Evolutionary conservation across 345 rosid genomes (phyloP), one percentile per base, ranked within the genome.

Genomic region (Eucalyptus shirleyi): DNA sequence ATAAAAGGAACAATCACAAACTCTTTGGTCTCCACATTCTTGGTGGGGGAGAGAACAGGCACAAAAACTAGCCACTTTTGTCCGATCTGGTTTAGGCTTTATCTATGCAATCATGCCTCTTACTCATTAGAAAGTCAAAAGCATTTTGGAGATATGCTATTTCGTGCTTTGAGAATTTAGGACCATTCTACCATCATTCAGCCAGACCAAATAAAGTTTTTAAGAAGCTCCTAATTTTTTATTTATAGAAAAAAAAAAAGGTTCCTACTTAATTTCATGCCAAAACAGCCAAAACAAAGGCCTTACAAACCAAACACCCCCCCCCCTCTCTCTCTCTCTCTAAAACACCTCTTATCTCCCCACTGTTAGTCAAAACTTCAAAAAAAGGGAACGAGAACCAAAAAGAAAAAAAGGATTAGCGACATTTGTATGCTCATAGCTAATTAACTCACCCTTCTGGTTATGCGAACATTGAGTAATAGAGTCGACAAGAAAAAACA

Each of bases 401-500:
- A 53, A 59, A 87, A 24, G 30, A 50, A 8, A 65, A 62, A 49
- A 45, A 11, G 85, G 85, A 77, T 12, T 77, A 77, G 47, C 9
- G 7, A 40, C 85, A 77, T 77, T 40, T 23, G 47, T 4, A 77
- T 40, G 45, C 47, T 77, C 47, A 37, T 9, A 77, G 85, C 28
- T 77, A 12, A 40, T 40, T 40, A 77, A 30, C 82, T 23, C 85
- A 93, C 99, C 99, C 95, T 96, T 97, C 91, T 98, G 99, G 92
- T 90, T 97, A 90, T 96, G 96, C 26, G 99, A 98, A 92, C 98
- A 94, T 86, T 97, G 99, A 86, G 96, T 96, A 91, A 98, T 98
- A 50, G 99, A 98, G 92, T 98, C 99, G 88, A 98, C 98, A 34
- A 97, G 98, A 93, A 98, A 97, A 93, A 98, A 97, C 87, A 98